phyloP scores from a whole-genome alignment of 1,284 basidiomycete species.

The Pholiota adiposa region DNA sequence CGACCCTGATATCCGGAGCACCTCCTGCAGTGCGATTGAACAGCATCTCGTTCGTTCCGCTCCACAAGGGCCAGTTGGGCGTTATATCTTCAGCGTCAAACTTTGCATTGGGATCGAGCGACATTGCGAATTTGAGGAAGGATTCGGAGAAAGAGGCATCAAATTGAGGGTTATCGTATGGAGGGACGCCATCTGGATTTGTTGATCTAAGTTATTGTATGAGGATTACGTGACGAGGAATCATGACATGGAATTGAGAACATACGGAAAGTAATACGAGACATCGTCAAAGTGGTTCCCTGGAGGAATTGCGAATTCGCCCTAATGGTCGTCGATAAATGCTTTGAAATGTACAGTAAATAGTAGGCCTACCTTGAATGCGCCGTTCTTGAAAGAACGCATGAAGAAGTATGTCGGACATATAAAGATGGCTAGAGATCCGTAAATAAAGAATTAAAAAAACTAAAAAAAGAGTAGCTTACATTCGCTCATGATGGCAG shows the following conservation, averaged over 20 bases:
- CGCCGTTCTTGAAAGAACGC: slow-evolving; percentile 27
- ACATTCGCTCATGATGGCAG: slow-evolving; percentile 49
- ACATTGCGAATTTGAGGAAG: slow-evolving; percentile 42
- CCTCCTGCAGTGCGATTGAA: too few relatives aligned
- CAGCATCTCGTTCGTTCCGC: too few relatives aligned
- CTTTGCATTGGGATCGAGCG: slow-evolving; percentile 42
- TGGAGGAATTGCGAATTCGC: slow-evolving; percentile 39
- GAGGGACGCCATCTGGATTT: neutral
- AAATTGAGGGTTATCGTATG: slow-evolving; percentile 18
- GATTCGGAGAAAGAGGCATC: slow-evolving; percentile 18
- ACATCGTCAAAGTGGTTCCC: slow-evolving; percentile 35
- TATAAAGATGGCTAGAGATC: slow-evolving; percentile 35
- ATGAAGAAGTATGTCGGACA: slow-evolving; percentile 39
- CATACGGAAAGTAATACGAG: slow-evolving; percentile 34
- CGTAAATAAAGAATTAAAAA: slow-evolving; percentile 30
- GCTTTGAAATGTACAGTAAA: neutral
- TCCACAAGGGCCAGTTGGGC: slow-evolving; percentile 25
- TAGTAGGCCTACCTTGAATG: slow-evolving; percentile 33
- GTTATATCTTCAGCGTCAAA: slow-evolving; percentile 23
- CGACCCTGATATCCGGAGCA: too few relatives aligned
- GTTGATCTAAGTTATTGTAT: neutral
- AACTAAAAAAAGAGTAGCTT: slow-evolving; percentile 23
- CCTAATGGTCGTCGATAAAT: slow-evolving; percentile 25
- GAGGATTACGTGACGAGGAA: neutral
- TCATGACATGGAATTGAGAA: too few relatives aligned